Base-by-base conservation (phyloP, 352 stramenopile species). In the Phytophthora hybrid region DNA sequence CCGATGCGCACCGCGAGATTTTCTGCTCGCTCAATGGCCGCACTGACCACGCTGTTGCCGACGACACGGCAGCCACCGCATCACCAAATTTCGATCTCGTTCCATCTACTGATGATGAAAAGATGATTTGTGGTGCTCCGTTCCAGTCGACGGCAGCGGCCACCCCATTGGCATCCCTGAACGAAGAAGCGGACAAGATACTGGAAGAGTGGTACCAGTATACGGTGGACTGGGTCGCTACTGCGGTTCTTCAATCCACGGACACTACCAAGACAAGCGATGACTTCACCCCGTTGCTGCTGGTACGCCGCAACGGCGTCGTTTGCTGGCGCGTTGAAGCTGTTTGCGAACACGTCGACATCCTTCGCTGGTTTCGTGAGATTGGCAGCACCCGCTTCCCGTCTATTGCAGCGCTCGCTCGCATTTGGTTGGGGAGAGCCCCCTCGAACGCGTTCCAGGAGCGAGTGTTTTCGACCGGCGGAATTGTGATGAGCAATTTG, bases 361-460 rank as follows among this genome's bases (percentile, higher is more conserved):
- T 61, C 4, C 16, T 68, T 9, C 21, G 49, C 4, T 68, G 51
- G 51, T 61, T 68, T 46, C 49, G 34, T 6, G 60, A 60, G 23
- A 3, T 14, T 8, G 61, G 37, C 1, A 58, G 14, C 7, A 18
- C 7, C 10, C 6, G 14, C 1, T 70, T 65, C 19, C 55, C 54
- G 6, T 63, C 63, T 4, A 64, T 59, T 6, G 54, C 63, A 5
- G 14, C 44, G 5, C 51, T 64, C 5, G 44, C 41, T n/a, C n/a
- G 41, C 2, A 23, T 64, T 52, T 69, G 53, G 63, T 4, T 71
- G 29, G 41, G 7, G n/a, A 41, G 55, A 16, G 29, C 19, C 18
- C 29, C 54, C 1, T 71, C 63, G 0, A 71, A 59, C 19, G 55
- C 19, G 39, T 47, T 58, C 6, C 44, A 71, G 18, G 44, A 71